Base-by-base conservation (phyloP, 805 yeast genomes). In the Clavispora santaluciae region DNA sequence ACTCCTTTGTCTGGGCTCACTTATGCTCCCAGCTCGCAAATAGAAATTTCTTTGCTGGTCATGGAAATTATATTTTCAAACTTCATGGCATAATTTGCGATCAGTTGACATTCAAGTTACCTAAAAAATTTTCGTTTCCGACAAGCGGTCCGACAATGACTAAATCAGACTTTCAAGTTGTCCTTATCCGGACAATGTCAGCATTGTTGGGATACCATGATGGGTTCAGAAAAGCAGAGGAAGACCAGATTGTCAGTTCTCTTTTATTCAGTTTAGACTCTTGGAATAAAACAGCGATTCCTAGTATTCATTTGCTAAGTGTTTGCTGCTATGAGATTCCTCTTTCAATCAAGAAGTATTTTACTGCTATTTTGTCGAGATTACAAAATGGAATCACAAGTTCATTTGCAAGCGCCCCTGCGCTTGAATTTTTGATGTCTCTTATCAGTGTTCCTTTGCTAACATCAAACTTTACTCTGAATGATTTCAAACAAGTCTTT, bases 241-340 rank as follows among this genome's bases (percentile, higher is more conserved):
- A 81, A 45, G 90, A 84, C 54, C 76, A 72, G 42, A 66, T 86
- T 18, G 71, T 86, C 13, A 73, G 72, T 41, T 70, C 88, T 0
- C 66, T 83, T 21, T 65, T 82, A 10, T 61, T 72, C 35, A 86
- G 86, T 0, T 60, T 86, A 39, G 74, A 79, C 1, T 79, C 88
- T 1, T 83, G 90, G 86, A 88, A 87, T 45, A 78, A 77, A 45
- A 79, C 95, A 0, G 86, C 88, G 0, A 75, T 82, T 25, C 88
- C 95, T 3, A 78, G 88, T 48, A 75, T 89, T 22, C 88, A 87
- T 50, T 81, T 83, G 33, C 64, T 90, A 43, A 79, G 84, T 5
- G 72, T 84, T 2, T 84, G 91, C 50, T 83, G 95, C 56, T 87
- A 84, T 57, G 95, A 86, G 55, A 70, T 85, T 24, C 95, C 95